Base-by-base conservation (phyloP, 2,329 filamentous ascomycete species). In the Diplodia scrobiculata region DNA sequence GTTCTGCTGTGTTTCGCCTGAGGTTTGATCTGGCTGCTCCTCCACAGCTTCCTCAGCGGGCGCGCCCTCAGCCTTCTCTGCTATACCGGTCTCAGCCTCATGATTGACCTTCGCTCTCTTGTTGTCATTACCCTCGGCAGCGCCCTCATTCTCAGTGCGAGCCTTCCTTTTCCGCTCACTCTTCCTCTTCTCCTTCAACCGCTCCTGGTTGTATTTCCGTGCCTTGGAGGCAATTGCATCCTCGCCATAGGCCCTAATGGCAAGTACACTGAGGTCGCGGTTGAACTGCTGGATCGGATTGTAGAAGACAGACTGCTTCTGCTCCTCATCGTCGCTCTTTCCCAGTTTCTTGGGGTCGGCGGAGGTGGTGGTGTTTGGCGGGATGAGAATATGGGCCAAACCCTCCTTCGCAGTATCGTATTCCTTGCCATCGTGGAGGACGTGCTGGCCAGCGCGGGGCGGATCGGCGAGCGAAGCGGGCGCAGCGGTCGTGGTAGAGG, bases 221-320 rank as follows among this genome's bases (percentile, higher is more conserved):
- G 74, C 82, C 78, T 72, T 76, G 48, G 84, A 79, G 19, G 87
- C 74, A 4, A 85, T 71, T 36, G 78, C 73, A 72, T 91, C 87
- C 71, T 95, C 88, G 1, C 91, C 91, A 76, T 94, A 97, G 0
- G 91, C 90, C 73, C 91, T 91, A 77, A 99, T 97, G 0, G 92
- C 92, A 14, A 99, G 84, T 29, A 97, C 91, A 68, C 92, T 97
- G 70, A 99, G 79, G 75, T 99, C 95, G 54, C 96, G 90, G 78
- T 99, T 99, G 83, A 98, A 99, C 76, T 99, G 95, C 76, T 99
- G 95, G 65, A 99, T 97, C 0, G 95, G 94, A 72, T 99, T 99
- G 84, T 99, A 99, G 75, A 99, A 99, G 66, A 99, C 96, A 38
- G 83, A 82, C 72, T 94, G 90, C 83, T 71, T 88, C 84, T 67